phyloP scores from a whole-genome alignment of 371 early-diverging fungal genomes.

The Rhizopus sp. region DNA sequence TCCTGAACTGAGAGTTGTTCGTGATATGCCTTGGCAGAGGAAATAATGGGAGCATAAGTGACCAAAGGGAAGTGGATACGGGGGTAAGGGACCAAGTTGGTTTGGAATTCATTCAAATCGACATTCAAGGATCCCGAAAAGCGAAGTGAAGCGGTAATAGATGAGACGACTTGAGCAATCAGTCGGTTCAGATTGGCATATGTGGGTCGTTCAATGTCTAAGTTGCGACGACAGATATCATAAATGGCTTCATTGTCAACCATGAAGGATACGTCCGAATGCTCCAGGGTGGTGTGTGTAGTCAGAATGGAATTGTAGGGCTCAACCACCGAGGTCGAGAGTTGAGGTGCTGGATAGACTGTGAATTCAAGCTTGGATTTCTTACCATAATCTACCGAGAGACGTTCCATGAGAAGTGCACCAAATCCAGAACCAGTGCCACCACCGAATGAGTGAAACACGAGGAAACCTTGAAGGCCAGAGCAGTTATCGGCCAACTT shows the following conservation, averaged over 20 bases:
- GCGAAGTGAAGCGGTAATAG: constrained; percentile 98
- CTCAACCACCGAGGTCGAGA: constrained; percentile 97
- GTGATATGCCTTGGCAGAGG: constrained; percentile 86
- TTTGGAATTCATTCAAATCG: constrained; percentile 94
- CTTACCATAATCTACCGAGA: constrained; percentile 96
- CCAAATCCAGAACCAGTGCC: constrained; percentile 99
- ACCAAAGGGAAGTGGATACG: constrained; percentile 94
- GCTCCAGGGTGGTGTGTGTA: constrained; percentile 98
- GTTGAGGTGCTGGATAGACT: constrained; percentile 97
- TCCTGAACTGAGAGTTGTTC: constrained; percentile 86
- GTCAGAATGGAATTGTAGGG: constrained; percentile 98
- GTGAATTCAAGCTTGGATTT: constrained; percentile 98
- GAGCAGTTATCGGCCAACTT: constrained; percentile 98
- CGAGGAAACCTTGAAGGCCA: constrained; percentile 95
- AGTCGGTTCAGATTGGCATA: constrained; percentile 96
- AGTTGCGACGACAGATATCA: constrained; percentile 96
- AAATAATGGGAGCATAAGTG: constrained; percentile 90
- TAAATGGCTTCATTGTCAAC: constrained; percentile 99
- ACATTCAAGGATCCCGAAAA: constrained; percentile 95
- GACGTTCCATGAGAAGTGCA: constrained; percentile 94
- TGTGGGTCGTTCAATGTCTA: constrained; percentile 95
- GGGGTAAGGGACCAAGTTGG: constrained; percentile 95
- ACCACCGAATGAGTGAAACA: constrained; percentile 99
- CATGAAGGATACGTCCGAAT: constrained; percentile 98
- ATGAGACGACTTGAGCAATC: constrained; percentile 98